A percentile compares a stretch with the other conserved stretches of the same genome.
phyloP scores from a whole-genome alignment of 2,329 filamentous ascomycete genomes.

The Huntiella abstrusa region DNA sequence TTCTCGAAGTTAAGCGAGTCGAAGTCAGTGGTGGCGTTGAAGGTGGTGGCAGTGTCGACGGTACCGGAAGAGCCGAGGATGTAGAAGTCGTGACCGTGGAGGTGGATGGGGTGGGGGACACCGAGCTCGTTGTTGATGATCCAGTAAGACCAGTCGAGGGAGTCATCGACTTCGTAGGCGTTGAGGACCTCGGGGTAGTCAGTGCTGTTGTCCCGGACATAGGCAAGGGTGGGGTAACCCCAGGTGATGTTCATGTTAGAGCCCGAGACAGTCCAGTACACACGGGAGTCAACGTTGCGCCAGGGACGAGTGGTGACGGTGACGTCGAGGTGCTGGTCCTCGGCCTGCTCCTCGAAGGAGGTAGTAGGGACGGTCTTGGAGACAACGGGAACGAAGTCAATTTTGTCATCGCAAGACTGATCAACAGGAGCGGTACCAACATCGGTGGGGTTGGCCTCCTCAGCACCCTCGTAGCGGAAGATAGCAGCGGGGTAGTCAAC shows the following conservation, averaged over 20 bases:
- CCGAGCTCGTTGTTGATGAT: constrained; percentile 16
- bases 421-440: constrained; percentile 16
- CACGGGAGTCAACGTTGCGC: constrained; percentile 13
- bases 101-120: constrained; percentile 27
- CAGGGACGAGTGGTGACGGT: constrained; percentile 12
- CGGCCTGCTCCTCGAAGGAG: constrained; percentile 15
- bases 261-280: constrained; percentile 20
- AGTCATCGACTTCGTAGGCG: constrained; percentile 12
- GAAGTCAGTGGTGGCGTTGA: constrained; percentile 17
- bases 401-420: constrained; percentile 13
- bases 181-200: constrained; percentile 13
- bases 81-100: constrained; percentile 31
- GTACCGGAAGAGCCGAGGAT: constrained; percentile 19
- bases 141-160: constrained; percentile 18
- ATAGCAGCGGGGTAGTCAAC: constrained; percentile 20
- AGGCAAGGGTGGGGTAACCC: constrained; percentile 21
- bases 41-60: constrained; percentile 9
- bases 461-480: constrained; percentile 21
- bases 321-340: constrained; percentile 15
- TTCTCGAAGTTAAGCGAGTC: constrained; percentile 25
- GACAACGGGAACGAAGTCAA: constrained; percentile 15
- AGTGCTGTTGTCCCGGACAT: constrained; percentile 13
- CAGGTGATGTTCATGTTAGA: constrained; percentile 21
- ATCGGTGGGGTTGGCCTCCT: constrained; percentile 15
- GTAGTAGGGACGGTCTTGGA: constrained; percentile 14